Evolutionary conservation across 148 eudicot genomes (phyloP), one percentile per base, ranked within the genome.

Genomic region (Chenopodium berlandieri): DNA sequence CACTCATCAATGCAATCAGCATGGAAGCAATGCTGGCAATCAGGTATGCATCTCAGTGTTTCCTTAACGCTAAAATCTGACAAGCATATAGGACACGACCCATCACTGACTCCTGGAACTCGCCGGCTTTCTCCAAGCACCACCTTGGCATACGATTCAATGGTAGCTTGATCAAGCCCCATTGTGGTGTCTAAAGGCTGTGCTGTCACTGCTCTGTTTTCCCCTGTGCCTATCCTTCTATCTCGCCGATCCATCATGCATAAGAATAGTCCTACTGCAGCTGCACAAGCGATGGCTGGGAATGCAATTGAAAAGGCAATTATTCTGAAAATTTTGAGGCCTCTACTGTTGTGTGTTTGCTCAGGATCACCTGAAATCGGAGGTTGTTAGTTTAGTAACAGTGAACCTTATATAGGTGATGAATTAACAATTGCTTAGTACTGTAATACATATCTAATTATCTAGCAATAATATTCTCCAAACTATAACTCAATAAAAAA

Each of bases 1-100:
- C 98, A 93, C 83, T 86, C 93, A 37, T 93, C 97, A n/a, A 95
- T 85, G 83, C 97, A 95, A 12, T 92, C 90, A 16, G 96, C 87
- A 82, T 95, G 98, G 78, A 95, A 95, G 84, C 97, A 95, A 76
- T 95, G 98, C 32, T 82, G 81, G 56, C 98, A 95, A 66, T 87
- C 90, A 14, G 97, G 97, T 75, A 93, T 91, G 85, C 90, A 89
- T 83, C 92, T 87, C n/a, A 93, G 63, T 40, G 82, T 87, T 40
- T 95, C 97, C 75, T 89, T 86, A 11, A 88, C 88, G 1, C 79
- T 76, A 79, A 89, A 95, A 19, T 95, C 97, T 7, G 92, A 84
- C 67, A 95, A 83, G 87, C 99, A 95, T 75, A 95, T 95, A 0
- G 97, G 89, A 78, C 99, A 95, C 64, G 88, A 87, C 67, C 81